Percentiles rank a stretch among this genome's conserved stretches.
Evolutionary conservation across 2,329 filamentous ascomycete species (phyloP).

Genomic region (Monilinia fructigena): DNA sequence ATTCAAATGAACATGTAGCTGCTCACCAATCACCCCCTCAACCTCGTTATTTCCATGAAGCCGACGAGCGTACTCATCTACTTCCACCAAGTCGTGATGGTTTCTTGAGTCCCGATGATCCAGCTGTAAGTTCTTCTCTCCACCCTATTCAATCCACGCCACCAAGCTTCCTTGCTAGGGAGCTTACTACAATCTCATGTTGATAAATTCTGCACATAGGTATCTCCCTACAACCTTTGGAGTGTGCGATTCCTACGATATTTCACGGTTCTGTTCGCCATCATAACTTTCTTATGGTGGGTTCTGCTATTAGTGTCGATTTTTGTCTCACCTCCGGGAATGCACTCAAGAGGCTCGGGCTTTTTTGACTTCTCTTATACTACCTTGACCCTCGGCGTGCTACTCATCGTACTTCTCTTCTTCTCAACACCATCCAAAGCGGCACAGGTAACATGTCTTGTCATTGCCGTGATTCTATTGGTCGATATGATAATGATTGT

Average conservation of each 20-base stretch:
- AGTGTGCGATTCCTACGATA: slow-evolving; percentile 78
- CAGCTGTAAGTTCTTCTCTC: slow-evolving; percentile 58
- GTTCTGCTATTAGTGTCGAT: slow-evolving; percentile 80
- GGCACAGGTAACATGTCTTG: slow-evolving; percentile 69
- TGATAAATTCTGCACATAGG: slow-evolving; percentile 38
- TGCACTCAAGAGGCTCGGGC: slow-evolving; percentile 84
- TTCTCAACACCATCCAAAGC: slow-evolving; percentile 80
- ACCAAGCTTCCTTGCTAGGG: neutral
- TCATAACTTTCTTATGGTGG: slow-evolving; percentile 88
- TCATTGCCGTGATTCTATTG: slow-evolving; percentile 65
- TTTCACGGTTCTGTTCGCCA: slow-evolving; percentile 72
- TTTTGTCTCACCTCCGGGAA: slow-evolving; percentile 85
- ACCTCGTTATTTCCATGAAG: slow-evolving; percentile 44
- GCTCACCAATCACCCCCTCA: slow-evolving; percentile 11
- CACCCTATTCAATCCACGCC: neutral
- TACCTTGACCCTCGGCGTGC: slow-evolving; percentile 71
- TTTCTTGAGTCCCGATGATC: slow-evolving; percentile 76
- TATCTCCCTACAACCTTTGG: slow-evolving; percentile 93
- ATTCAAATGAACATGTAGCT: slow-evolving; percentile 28
- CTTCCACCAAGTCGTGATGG: slow-evolving; percentile 39
- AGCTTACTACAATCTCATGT: neutral
- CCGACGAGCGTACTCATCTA: slow-evolving; percentile 55
- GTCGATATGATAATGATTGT: slow-evolving; percentile 78
- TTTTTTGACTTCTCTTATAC: slow-evolving; percentile 88
- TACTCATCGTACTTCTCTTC: slow-evolving; percentile 78